phyloP scores from a whole-genome alignment of 2,329 filamentous ascomycete species.

The Akanthomyces dipterigenus region DNA sequence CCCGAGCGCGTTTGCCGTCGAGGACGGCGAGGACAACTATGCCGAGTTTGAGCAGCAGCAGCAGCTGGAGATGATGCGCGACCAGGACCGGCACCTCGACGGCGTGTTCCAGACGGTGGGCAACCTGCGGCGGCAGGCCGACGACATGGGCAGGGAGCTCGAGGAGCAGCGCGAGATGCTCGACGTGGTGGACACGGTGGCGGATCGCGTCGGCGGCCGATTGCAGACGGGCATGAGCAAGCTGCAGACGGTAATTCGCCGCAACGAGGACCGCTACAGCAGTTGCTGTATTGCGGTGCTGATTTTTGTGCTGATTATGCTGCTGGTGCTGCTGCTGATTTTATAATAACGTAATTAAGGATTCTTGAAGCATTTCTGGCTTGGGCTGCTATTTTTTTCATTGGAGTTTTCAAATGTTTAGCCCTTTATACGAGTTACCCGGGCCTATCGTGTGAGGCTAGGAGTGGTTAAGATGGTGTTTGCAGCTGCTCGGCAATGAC shows the following conservation, averaged over 20 bases:
- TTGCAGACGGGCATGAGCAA: constrained; percentile 81
- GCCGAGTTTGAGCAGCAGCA: constrained; percentile 84
- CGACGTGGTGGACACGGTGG: constrained; percentile 74
- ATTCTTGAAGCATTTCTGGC: not conserved
- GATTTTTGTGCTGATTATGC: constrained; percentile 79
- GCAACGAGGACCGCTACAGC: constrained; percentile 83
- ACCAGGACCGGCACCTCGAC: constrained; percentile 90
- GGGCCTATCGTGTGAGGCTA: not conserved
- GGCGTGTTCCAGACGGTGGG: constrained; percentile 91
- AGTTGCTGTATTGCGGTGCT: constrained; percentile 87
- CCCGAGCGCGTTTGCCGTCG: constrained; percentile 51
- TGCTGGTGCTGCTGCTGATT: constrained; percentile 71
- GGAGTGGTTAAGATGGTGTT: not conserved
- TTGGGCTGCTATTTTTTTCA: not conserved
- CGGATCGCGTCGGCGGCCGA: constrained; percentile 80
- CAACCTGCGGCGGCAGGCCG: constrained; percentile 80
- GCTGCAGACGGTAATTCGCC: constrained; percentile 74
- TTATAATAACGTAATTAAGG: constrained; percentile 31
- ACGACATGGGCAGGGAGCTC: constrained; percentile 92
- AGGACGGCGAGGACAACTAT: constrained; percentile 40
- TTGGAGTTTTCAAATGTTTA: constrained; percentile 1
- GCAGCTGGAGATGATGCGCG: constrained; percentile 84
- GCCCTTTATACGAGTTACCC: not conserved
- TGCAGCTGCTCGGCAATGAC: too few relatives aligned
- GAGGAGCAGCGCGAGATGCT: constrained; percentile 92